These are phyloP conservation scores for Thermochaetoides dissita DNA, from an alignment of 2,329 filamentous ascomycete species.

Conservation along the genomic window DNA sequence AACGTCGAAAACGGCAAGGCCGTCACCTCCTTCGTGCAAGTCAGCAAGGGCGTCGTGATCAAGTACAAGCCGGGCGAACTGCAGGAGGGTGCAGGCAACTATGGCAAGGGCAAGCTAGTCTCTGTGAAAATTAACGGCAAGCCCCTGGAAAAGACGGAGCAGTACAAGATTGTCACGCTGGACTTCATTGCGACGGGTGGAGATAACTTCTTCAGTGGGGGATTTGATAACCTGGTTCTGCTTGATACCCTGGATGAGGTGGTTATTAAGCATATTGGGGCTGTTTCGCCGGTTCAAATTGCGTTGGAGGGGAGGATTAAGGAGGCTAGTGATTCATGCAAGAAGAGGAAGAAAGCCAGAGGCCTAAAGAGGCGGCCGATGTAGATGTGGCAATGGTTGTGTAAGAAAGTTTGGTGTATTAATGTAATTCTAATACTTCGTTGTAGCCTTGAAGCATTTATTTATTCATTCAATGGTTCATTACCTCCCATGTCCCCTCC, in stretches of 20 bases:
- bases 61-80: conserved; percentile 39
- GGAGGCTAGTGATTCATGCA: background rate
- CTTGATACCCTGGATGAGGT: conserved; percentile 39
- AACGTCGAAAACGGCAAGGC: conserved; percentile 39
- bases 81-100: conserved; percentile 11
- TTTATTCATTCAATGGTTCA: too few species aligned
- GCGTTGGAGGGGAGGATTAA: conserved; percentile 27
- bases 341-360: background rate
- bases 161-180: conserved; percentile 46
- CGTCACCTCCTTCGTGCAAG: conserved; percentile 46
- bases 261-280: conserved; percentile 27
- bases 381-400: background rate
- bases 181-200: conserved; percentile 50
- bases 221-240: conserved; percentile 22
- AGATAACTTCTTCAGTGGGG: conserved; percentile 38
- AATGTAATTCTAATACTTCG: too few species aligned
- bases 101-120: conserved; percentile 34
- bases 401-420: background rate
- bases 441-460: too few species aligned
- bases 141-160: conserved; percentile 27
- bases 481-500: too few species aligned
- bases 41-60: conserved; percentile 42
- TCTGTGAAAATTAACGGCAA: conserved; percentile 35
- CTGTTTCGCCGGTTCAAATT: conserved; percentile 24
- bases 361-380: background rate